A percentile compares a stretch with the other conserved stretches of the same genome.
These are phyloP conservation scores for Arthrobotrys conoides DNA, from an alignment of 2,329 filamentous ascomycete genomes.

Conservation along the genomic window DNA sequence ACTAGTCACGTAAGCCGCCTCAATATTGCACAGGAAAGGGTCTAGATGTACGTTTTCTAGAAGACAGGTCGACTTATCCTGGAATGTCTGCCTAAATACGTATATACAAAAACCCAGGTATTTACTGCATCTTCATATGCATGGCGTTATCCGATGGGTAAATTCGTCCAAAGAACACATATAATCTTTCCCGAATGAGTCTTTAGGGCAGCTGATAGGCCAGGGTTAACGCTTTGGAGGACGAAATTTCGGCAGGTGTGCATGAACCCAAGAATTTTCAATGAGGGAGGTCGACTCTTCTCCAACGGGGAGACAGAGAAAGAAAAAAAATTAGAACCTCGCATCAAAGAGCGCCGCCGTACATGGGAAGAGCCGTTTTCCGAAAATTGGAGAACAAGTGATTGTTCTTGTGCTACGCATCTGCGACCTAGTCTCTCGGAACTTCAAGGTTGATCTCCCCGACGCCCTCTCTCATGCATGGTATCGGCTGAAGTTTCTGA, in stretches of 20 bases:
- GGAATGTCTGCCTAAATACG: background rate
- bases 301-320: background rate
- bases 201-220: background rate
- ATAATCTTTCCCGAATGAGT: background rate
- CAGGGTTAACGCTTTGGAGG: conserved; percentile 4
- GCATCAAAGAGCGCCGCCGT: background rate
- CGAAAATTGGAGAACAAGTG: background rate
- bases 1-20: background rate
- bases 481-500: background rate
- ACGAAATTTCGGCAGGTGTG: conserved; percentile 12
- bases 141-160: background rate
- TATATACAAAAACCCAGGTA: background rate
- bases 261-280: background rate
- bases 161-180: conserved; percentile 4
- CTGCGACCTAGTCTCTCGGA: conserved; percentile 9
- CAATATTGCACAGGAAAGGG: background rate
- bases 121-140: background rate
- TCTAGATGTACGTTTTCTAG: background rate
- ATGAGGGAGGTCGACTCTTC: conserved; percentile 2
- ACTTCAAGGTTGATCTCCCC: conserved; percentile 23
- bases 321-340: background rate
- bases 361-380: background rate
- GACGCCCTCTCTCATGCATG: background rate
- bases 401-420: background rate
- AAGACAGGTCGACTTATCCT: background rate